phyloP scores from a whole-genome alignment of 345 rosid species.

The Carallia pectinifolia region DNA sequence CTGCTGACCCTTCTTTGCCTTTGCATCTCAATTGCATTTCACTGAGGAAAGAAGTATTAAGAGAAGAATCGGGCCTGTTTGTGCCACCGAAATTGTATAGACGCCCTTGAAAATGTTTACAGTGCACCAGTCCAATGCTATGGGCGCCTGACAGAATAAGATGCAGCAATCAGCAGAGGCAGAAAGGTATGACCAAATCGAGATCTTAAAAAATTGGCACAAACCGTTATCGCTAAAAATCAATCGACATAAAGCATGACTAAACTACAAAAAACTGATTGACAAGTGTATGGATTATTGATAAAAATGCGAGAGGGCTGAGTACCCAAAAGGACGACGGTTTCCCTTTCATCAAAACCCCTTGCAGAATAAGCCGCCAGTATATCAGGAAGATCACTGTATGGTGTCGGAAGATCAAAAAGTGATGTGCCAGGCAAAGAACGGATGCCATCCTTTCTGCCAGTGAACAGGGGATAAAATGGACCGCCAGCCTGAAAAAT shows the following conservation, averaged over 20 bases:
- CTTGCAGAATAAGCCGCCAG: slow-evolving; percentile 50
- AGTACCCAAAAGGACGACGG: slow-evolving; percentile 62
- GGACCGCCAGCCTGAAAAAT: slow-evolving; percentile 65
- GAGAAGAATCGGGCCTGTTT: slow-evolving; percentile 45
- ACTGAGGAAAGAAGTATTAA: slow-evolving; percentile 43
- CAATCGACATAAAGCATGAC: too few species aligned
- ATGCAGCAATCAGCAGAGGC: not conserved
- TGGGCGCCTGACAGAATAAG: slow-evolving; percentile 43
- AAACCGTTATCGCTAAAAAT: too few species aligned
- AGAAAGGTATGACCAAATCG: too few species aligned
- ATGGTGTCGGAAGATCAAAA: slow-evolving; percentile 56
- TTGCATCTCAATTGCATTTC: slow-evolving; percentile 47
- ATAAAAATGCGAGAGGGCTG: not conserved
- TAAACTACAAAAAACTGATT: too few species aligned
- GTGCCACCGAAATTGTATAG: slow-evolving; percentile 50
- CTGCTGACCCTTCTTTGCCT: not conserved
- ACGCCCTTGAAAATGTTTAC: slow-evolving; percentile 44
- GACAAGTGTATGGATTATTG: not conserved
- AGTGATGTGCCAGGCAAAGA: slow-evolving; percentile 42
- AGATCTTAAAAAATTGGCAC: too few species aligned
- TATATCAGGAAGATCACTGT: slow-evolving; percentile 39
- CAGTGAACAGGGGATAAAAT: slow-evolving; percentile 59
- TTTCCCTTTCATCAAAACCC: slow-evolving; percentile 16
- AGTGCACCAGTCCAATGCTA: slow-evolving; percentile 48
- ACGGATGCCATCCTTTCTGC: slow-evolving; percentile 50